Percentiles rank a stretch among this genome's conserved stretches.
These are phyloP conservation scores for Pyrenochaeta sp. DNA, from an alignment of 2,329 filamentous ascomycete species.

Conservation along the genomic window DNA sequence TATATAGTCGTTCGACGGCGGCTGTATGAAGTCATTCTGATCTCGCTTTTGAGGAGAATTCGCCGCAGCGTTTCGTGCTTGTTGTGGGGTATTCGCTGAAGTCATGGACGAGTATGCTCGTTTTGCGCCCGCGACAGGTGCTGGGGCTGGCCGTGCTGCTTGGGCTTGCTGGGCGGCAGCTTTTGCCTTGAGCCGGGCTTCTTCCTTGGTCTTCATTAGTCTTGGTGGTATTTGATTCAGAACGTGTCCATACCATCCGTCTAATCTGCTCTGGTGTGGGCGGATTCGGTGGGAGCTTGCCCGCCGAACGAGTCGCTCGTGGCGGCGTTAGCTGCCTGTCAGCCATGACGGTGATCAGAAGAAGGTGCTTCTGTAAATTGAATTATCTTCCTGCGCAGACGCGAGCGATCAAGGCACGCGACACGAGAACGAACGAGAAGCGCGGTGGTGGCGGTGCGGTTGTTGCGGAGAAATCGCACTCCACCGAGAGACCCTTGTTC, in stretches of 20 bases:
- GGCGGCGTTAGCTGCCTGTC: slow-evolving; percentile 59
- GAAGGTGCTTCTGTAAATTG: not conserved
- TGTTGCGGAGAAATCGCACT: slow-evolving; percentile 11
- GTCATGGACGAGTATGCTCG: slow-evolving; percentile 73
- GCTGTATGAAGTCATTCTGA: slow-evolving; percentile 46
- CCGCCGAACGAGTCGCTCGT: slow-evolving; percentile 47
- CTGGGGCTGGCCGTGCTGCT: slow-evolving; percentile 30
- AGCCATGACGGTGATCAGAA: slow-evolving; percentile 34
- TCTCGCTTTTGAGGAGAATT: slow-evolving; percentile 46
- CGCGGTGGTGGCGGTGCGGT: slow-evolving; percentile 22
- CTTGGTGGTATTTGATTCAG: not conserved
- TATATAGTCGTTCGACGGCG: slow-evolving; percentile 60
- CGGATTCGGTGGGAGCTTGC: slow-evolving; percentile 54
- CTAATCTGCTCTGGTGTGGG: slow-evolving; percentile 68
- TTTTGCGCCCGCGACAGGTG: slow-evolving; percentile 67
- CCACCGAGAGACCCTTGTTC: slow-evolving; percentile 35
- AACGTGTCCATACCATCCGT: slow-evolving; percentile 56
- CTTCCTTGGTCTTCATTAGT: slow-evolving; percentile 66
- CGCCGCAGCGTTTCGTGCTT: slow-evolving; percentile 72
- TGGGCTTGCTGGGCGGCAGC: slow-evolving; percentile 67
- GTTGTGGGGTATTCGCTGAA: slow-evolving; percentile 57
- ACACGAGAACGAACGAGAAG: not conserved
- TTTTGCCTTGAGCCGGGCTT: slow-evolving; percentile 87
- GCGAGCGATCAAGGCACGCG: too few species aligned
- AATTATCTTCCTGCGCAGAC: too few species aligned